Percentiles rank a stretch among this genome's conserved stretches.
These are phyloP conservation scores for Russula vinacea DNA, from an alignment of 768 basidiomycete genomes.

Conservation along the genomic window DNA sequence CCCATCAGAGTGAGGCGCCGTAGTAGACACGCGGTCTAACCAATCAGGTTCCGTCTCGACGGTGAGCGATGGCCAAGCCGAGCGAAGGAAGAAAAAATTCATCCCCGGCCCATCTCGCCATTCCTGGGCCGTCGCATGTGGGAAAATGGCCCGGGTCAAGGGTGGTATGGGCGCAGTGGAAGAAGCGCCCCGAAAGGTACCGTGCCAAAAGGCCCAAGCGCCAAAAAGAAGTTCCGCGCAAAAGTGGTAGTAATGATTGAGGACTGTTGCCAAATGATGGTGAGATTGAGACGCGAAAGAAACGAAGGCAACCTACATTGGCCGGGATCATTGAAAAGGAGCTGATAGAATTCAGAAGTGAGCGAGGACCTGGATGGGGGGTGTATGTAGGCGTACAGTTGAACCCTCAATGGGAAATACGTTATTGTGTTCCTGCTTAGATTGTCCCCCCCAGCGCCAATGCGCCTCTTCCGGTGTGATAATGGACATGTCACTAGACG, in stretches of 20 bases:
- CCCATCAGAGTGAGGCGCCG: slow-evolving; percentile 21
- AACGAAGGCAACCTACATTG: slow-evolving; percentile 44
- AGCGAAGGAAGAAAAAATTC: slow-evolving; percentile 72
- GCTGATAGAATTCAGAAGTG: slow-evolving; percentile 4
- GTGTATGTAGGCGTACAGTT: slow-evolving; percentile 48
- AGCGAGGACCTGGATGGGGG: not conserved
- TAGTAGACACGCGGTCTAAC: slow-evolving; percentile 52
- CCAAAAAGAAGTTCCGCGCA: slow-evolving; percentile 80
- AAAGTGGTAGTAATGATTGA: slow-evolving; percentile 86
- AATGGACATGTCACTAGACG: slow-evolving; percentile 56
- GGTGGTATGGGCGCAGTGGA: slow-evolving; percentile 26
- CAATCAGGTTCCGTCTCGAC: slow-evolving; percentile 72
- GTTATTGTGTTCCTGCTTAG: slow-evolving; percentile 39
- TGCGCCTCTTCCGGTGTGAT: slow-evolving; percentile 59
- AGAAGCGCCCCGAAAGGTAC: slow-evolving; percentile 40
- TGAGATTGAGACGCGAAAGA: not conserved
- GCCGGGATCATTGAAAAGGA: slow-evolving; percentile 59
- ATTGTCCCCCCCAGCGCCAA: slow-evolving; percentile 53
- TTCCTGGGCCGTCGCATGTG: slow-evolving; percentile 52
- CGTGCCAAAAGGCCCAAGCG: slow-evolving; percentile 69
- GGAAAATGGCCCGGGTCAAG: slow-evolving; percentile 67
- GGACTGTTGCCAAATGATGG: slow-evolving; percentile 40
- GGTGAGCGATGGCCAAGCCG: slow-evolving; percentile 65
- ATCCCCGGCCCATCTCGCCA: slow-evolving; percentile 80
- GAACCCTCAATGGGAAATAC: slow-evolving; percentile 70